phyloP scores from a whole-genome alignment of 2,329 filamentous ascomycete species.

The Colletotrichum melonis region DNA sequence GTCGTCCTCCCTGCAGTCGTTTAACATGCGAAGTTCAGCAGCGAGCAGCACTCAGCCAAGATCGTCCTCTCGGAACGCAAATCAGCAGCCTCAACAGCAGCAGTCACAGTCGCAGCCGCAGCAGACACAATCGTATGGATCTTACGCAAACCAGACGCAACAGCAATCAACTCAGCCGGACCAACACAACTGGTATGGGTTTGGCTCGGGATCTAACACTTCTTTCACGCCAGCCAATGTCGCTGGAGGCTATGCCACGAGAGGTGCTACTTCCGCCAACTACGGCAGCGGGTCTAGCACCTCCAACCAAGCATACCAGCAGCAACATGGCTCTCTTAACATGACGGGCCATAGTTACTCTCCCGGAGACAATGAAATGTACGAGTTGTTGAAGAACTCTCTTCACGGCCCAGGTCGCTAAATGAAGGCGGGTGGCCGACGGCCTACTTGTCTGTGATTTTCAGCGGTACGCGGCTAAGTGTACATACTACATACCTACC shows the following conservation, averaged over 20 bases:
- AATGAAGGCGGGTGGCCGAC: background rate
- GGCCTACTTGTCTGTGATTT: too few relatives aligned
- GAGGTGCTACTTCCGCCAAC: background rate
- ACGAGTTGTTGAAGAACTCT: constrained; percentile 28
- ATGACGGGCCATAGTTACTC: constrained; percentile 20
- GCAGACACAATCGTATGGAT: background rate
- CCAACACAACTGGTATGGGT: constrained; percentile 32
- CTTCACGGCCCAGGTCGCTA: constrained; percentile 21
- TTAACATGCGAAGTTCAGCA: constrained; percentile 37
- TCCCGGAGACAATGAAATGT: constrained; percentile 20
- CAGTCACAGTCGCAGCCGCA: background rate
- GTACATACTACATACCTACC: too few relatives aligned
- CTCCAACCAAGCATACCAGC: constrained; percentile 24
- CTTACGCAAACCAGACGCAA: constrained; percentile 19
- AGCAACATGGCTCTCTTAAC: constrained; percentile 13
- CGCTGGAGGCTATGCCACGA: constrained; percentile 17
- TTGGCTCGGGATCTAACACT: constrained; percentile 1
- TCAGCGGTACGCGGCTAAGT: too few relatives aligned
- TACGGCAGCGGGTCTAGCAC: constrained; percentile 6
- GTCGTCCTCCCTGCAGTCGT: constrained; percentile 39
- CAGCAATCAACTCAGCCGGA: constrained; percentile 21
- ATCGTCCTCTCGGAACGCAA: background rate
- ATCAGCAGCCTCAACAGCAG: constrained; percentile 23
- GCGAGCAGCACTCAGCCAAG: background rate
- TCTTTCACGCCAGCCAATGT: constrained; percentile 15